Evolutionary conservation across 768 basidiomycete genomes (phyloP), one percentile per base, ranked within the genome.

Genomic region (Leccinum obscurum): DNA sequence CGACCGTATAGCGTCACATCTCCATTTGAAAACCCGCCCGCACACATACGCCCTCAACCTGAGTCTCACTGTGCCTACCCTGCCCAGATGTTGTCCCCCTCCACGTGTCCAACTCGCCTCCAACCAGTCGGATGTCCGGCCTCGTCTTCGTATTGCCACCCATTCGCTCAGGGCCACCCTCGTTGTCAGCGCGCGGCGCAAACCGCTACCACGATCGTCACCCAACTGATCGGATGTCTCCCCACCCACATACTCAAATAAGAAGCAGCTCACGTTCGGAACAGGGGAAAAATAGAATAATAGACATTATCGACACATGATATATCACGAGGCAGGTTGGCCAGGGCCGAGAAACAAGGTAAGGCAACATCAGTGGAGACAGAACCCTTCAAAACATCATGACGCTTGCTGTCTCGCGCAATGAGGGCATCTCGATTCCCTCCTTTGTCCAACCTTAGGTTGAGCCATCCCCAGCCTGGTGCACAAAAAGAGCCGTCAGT

Each of bases 151-250:
- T 26, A 56, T 48, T 52, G 52, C 49, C 52, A 57, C 56, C 10
- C 41, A 53, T 52, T 60, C 56, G 53, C 24, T 64, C 54, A 52
- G 54, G 52, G 39, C 13, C 26, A 32, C 22, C 70, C 67, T 72
- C 70, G 55, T 70, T 70, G 70, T 55, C 50, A 54, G 51, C 70
- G 63, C 28, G 67, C 65, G 65, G 69, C 55, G 48, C 39, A n/a
- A 52, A 51, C 50, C 26, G 37, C 48, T 55, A 52, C 48, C 55
- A 56, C 53, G 56, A 65, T 55, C 55, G 44, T 53, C 26, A 55
- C 50, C 53, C 26, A 54, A 14, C 44, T 50, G 59, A 68, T 68
- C 62, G 61, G 54, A 56, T 48, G 48, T 52, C 37, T 50, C 48
- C 48, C 44, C 52, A 60, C 41, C 57, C 46, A 10, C 32, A 44